These are phyloP conservation scores for Cladosporium phlei DNA, from an alignment of 2,329 filamentous ascomycete species.

Conservation along the genomic window DNA sequence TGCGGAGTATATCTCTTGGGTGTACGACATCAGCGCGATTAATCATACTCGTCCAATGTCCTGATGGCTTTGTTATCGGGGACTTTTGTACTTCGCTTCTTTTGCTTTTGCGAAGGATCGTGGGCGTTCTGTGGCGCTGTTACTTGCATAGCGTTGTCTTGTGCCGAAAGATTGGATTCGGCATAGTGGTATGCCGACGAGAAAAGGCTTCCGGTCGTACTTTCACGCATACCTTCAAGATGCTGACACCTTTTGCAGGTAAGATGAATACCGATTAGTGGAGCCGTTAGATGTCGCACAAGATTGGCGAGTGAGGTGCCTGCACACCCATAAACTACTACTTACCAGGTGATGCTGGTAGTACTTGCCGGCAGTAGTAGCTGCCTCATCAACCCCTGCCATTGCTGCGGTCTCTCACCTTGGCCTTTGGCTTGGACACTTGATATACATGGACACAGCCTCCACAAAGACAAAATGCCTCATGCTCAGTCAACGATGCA, in stretches of 20 bases:
- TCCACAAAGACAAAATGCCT: not conserved
- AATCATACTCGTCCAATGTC: too few species aligned
- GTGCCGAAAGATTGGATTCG: constrained; percentile 1
- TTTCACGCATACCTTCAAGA: not conserved
- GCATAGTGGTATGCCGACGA: constrained; percentile 6
- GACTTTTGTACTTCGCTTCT: not conserved
- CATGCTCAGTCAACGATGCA: not conserved
- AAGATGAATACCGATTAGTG: not conserved
- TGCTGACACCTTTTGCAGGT: not conserved
- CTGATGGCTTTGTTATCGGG: too few species aligned
- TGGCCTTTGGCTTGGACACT: not conserved
- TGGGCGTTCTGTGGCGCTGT: not conserved
- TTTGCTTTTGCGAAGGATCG: not conserved
- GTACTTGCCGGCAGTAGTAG: not conserved
- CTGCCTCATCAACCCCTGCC: not conserved
- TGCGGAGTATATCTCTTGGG: not conserved
- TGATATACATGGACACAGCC: not conserved
- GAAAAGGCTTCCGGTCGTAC: not conserved
- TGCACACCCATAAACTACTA: not conserved
- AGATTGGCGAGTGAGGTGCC: not conserved
- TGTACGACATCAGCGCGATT: not conserved
- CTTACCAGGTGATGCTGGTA: not conserved
- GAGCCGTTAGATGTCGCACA: not conserved
- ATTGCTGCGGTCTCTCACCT: not conserved
- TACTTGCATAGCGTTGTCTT: not conserved